phyloP scores from a whole-genome alignment of 192 early-diverging fungal species.

The Chytriomyces sp. region DNA sequence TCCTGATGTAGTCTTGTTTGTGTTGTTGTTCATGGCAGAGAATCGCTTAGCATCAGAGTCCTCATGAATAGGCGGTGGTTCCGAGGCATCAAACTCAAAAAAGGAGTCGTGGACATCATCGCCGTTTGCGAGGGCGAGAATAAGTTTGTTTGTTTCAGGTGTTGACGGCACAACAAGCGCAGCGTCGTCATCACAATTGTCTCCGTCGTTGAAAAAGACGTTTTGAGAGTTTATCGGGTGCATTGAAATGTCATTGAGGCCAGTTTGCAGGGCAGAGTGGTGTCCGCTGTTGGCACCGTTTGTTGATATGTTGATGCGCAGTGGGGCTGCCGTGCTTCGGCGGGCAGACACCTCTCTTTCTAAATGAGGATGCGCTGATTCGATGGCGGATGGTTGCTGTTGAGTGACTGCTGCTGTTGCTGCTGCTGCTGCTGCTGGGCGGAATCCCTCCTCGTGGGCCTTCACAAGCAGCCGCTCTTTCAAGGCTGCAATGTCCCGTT shows the following conservation, averaged over 20 bases:
- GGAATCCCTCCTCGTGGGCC: neutral
- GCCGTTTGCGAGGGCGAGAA: slow-evolving; percentile 17
- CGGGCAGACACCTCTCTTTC: too few relatives aligned
- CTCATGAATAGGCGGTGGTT: neutral
- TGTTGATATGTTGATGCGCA: neutral
- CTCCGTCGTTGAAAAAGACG: neutral
- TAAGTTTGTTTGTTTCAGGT: slow-evolving; percentile 22
- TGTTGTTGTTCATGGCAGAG: neutral
- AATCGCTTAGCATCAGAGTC: neutral
- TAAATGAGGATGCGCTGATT: neutral
- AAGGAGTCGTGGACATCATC: neutral
- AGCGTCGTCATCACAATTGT: neutral
- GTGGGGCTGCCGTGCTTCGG: too few relatives aligned
- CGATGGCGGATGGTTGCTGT: neutral
- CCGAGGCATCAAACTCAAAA: neutral
- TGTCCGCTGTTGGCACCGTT: neutral
- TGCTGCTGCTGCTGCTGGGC: neutral
- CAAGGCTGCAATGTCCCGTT: neutral
- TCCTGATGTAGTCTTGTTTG: too few relatives aligned
- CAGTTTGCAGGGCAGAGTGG: neutral
- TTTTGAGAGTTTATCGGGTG: neutral
- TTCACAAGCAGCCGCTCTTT: neutral
- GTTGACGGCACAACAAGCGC: slow-evolving; percentile 22
- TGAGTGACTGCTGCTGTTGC: neutral
- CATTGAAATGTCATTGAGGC: neutral